Evolutionary conservation across 1,139 yeast species (phyloP), one percentile per base, ranked within the genome.

Genomic region (Candida pseudocylindracea): DNA sequence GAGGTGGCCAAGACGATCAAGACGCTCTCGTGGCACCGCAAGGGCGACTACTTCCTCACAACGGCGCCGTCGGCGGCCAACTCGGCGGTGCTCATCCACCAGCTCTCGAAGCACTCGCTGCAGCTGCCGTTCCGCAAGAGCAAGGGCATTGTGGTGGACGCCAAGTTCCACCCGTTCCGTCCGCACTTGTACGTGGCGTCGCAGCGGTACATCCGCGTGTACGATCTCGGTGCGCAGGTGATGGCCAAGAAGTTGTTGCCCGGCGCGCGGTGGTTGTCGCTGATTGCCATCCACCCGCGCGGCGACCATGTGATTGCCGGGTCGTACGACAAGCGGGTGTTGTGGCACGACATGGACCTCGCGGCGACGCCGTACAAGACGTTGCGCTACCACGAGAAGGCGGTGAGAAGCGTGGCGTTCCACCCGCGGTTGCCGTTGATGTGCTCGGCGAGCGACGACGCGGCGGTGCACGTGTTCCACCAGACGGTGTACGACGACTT

Each of bases 401-500:
- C 98, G 2, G 94, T 88, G 28, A 71, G 98, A 49, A 64, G 76
- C 33, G 85, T 81, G 36, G 63, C 70, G 34, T 88, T 75, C 70
- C 99, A 88, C 57, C 79, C 75, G 47, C 67, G 67, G 27, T 60
- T 85, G 41, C 98, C 99, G 33, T 60, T 88, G 39, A 88, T 91
- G 57, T 83, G 94, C 41, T 76, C 93, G 27, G 93, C 93, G n/a
- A 73, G 93, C 26, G 99, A 88, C 51, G 99, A 88, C 54, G 96
- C 96, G 26, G 56, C 63, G 31, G 72, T 88, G 42, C 93, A 91
- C 55, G 79, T 91, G 27, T 81, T 91, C 81, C 98, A 88, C 52
- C 93, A 92, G 31, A 76, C 93, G 8, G 95, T 91, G 10, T 88
- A 85, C 52, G 96, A 88, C 49, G 98, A 88, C 52, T 65, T 80